Conservation (phyloP, 2,329 filamentous ascomycete genomes). For the Aspergillus felis region DNA sequence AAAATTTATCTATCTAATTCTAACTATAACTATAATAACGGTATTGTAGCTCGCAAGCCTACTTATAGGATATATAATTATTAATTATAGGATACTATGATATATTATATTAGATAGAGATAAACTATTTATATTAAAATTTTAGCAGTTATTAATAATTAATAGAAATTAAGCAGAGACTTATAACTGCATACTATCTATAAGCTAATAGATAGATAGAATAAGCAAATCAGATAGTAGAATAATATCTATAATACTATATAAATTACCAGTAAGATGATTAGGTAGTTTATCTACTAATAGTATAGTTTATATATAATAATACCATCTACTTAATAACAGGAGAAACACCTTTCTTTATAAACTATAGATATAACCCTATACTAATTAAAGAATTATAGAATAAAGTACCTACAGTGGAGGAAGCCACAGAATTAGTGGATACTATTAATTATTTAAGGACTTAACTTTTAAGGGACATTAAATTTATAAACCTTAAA, state of each 20-base stretch:
- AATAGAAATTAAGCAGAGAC: too few relatives aligned
- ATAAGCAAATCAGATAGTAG: constrained; percentile 1
- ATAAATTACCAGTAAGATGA: constrained; percentile 8
- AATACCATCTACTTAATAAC: neutral
- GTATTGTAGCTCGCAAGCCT: too few relatives aligned
- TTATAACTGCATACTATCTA: too few relatives aligned
- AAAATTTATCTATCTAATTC: too few relatives aligned
- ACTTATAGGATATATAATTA: too few relatives aligned
- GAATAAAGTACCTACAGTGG: neutral
- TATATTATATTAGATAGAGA: too few relatives aligned
- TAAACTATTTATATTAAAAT: too few relatives aligned
- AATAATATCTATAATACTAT: constrained; percentile 10
- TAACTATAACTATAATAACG: too few relatives aligned
- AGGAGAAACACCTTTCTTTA: neutral
- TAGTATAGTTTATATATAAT: neutral
- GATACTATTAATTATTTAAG: neutral
- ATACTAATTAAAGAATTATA: neutral
- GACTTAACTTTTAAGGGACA: neutral
- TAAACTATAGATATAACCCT: neutral
- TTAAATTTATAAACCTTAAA: neutral
- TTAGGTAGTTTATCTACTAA: neutral
- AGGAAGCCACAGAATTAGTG: too few relatives aligned
- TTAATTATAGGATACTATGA: too few relatives aligned
- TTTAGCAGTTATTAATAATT: too few relatives aligned
- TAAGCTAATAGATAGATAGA: neutral